Conservation (phyloP, 2,329 filamentous ascomycete species). For the Fusarium devonianum region DNA sequence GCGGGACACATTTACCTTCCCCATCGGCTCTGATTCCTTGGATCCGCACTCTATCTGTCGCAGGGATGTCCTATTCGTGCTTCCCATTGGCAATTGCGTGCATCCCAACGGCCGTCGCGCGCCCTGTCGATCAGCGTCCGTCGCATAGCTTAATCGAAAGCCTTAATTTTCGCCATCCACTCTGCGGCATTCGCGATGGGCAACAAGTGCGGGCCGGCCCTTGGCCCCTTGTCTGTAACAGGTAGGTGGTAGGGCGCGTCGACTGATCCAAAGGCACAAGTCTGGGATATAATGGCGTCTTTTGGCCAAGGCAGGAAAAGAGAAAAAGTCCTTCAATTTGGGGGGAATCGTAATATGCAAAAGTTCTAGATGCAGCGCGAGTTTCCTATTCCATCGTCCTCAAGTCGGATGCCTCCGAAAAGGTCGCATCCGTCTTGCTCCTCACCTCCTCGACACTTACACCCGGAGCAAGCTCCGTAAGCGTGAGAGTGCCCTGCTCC, state of each 20-base stretch:
- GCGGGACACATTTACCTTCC: slow-evolving; percentile 20
- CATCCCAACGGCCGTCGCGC: background rate
- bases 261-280: background rate
- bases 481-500: slow-evolving; percentile 64
- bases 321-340: slow-evolving; percentile 13
- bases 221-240: background rate
- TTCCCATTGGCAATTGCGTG: slow-evolving; percentile 8
- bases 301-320: too few species aligned
- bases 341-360: slow-evolving; percentile 6
- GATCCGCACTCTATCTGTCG: background rate
- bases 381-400: slow-evolving; percentile 52
- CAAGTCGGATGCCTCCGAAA: slow-evolving; percentile 66
- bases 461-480: slow-evolving; percentile 75
- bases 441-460: slow-evolving; percentile 73
- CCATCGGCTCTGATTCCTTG: slow-evolving; percentile 13
- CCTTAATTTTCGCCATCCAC: too few species aligned
- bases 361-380: background rate
- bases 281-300: slow-evolving; percentile 18
- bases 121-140: slow-evolving; percentile 20
- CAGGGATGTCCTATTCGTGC: slow-evolving; percentile 16
- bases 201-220: background rate
- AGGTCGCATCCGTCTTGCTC: slow-evolving; percentile 74
- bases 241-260: slow-evolving; percentile 1
- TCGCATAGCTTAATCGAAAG: slow-evolving; percentile 24
- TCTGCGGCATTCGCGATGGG: background rate